Conservation (phyloP, 75 land plant species). For the Cunninghamia lanceolata region DNA sequence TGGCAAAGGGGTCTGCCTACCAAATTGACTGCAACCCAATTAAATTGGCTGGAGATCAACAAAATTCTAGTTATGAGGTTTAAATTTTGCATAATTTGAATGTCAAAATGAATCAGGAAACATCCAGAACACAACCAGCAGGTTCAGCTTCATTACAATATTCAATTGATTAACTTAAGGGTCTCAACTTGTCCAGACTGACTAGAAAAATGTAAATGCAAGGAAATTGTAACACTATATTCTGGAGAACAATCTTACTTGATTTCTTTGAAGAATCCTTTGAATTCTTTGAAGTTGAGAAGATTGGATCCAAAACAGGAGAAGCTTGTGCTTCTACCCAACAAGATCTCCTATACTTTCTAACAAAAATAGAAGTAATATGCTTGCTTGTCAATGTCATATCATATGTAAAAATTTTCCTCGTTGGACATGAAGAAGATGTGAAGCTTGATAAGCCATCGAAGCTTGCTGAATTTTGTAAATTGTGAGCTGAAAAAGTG, state of each 20-base stretch:
- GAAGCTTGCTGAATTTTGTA: neutral
- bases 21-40: neutral
- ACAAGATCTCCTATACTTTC: conserved; percentile 7
- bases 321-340: conserved; percentile 26
- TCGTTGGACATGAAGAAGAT: neutral
- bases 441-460: neutral
- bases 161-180: neutral
- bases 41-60: neutral
- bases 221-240: neutral
- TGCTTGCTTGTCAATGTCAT: neutral
- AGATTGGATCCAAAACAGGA: conserved; percentile 33
- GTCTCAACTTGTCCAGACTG: neutral
- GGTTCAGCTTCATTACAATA: neutral
- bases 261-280: conserved; percentile 44
- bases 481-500: conserved; percentile 17
- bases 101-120: neutral
- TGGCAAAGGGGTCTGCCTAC: neutral
- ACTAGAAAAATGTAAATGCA: neutral
- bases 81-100: neutral
- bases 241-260: conserved; percentile 24
- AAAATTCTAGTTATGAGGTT: neutral
- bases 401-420: neutral
- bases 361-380: neutral
- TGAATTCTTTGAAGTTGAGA: conserved; percentile 22
- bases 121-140: neutral